Evolutionary conservation across 2,329 filamentous ascomycete species (phyloP).

Genomic region (Colletotrichum gigasporum): DNA sequence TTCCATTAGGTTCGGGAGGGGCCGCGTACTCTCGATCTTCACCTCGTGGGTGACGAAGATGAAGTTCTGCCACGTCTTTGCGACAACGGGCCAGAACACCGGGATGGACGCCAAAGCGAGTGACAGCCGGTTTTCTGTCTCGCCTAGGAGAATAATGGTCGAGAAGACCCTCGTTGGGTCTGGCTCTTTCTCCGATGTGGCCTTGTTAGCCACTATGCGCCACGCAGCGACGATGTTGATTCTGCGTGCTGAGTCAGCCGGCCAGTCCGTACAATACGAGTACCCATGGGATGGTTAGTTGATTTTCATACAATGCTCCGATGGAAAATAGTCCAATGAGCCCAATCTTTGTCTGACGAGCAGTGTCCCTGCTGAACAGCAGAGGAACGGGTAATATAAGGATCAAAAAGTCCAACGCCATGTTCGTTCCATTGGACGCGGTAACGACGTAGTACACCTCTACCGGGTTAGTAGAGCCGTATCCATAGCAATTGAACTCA

Average conservation of each 20-base stretch:
- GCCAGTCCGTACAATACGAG: background rate
- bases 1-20: background rate
- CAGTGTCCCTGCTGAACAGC: background rate
- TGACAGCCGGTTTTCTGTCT: slow-evolving; percentile 10
- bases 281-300: background rate
- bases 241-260: background rate
- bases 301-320: background rate
- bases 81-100: slow-evolving; percentile 9
- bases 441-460: slow-evolving; percentile 7
- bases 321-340: background rate
- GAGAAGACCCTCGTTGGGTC: slow-evolving; percentile 6
- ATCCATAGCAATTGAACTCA: slow-evolving; percentile 9
- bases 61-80: background rate
- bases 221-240: slow-evolving; percentile 1
- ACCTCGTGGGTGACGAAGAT: slow-evolving; percentile 17
- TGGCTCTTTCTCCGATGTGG: background rate
- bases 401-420: slow-evolving; percentile 16
- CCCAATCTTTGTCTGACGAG: background rate
- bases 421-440: slow-evolving; percentile 7
- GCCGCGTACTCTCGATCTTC: background rate
- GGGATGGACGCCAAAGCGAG: slow-evolving; percentile 13
- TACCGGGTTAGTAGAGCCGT: slow-evolving; percentile 3
- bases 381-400: slow-evolving; percentile 16
- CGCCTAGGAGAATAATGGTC: slow-evolving; percentile 2
- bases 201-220: slow-evolving; percentile 12